Percentiles rank a stretch among this genome's conserved stretches.
Conservation (phyloP, 2,329 filamentous ascomycete species). For the Cladorrhinum sp. region DNA sequence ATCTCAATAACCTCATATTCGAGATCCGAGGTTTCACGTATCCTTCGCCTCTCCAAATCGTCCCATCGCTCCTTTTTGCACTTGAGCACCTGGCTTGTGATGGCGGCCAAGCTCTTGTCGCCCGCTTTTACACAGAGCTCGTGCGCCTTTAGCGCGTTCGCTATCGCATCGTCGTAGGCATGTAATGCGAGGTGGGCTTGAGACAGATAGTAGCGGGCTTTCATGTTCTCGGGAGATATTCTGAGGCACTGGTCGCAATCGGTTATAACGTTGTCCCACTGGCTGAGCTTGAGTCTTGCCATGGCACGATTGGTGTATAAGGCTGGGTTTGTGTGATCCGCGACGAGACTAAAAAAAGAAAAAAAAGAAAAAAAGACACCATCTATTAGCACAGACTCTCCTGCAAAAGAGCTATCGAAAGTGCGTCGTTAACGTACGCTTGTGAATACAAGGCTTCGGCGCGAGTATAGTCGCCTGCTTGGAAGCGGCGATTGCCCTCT, state of each 20-base stretch:
- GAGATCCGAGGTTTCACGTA: constrained; percentile 54
- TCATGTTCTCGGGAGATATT: constrained; percentile 65
- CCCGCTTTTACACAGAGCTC: constrained; percentile 59
- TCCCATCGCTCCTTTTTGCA: constrained; percentile 90
- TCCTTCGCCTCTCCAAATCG: constrained; percentile 60
- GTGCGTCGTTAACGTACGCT: constrained; percentile 48
- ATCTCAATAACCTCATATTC: constrained; percentile 57
- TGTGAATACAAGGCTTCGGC: constrained; percentile 71
- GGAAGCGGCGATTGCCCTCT: constrained; percentile 64
- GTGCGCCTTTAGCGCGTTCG: constrained; percentile 70
- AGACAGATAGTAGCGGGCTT: constrained; percentile 78
- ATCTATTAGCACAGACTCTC: background rate
- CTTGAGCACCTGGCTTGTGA: constrained; percentile 70
- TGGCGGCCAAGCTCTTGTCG: constrained; percentile 65
- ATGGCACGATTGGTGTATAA: constrained; percentile 91
- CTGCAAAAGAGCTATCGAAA: background rate
- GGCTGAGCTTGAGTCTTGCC: constrained; percentile 68
- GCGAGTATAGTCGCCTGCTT: constrained; percentile 58
- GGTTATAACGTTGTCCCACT: constrained; percentile 70
- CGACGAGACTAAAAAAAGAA: constrained; percentile 69
- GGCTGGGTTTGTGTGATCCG: constrained; percentile 71
- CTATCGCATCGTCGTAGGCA: constrained; percentile 69
- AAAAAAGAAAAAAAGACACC: too few relatives aligned
- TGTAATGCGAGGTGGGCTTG: constrained; percentile 76
- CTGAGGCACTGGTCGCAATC: constrained; percentile 76